Evolutionary conservation across 2,329 filamentous ascomycete species (phyloP), one percentile per base, ranked within the genome.

Genomic region (Paramyrothecium roridum): DNA sequence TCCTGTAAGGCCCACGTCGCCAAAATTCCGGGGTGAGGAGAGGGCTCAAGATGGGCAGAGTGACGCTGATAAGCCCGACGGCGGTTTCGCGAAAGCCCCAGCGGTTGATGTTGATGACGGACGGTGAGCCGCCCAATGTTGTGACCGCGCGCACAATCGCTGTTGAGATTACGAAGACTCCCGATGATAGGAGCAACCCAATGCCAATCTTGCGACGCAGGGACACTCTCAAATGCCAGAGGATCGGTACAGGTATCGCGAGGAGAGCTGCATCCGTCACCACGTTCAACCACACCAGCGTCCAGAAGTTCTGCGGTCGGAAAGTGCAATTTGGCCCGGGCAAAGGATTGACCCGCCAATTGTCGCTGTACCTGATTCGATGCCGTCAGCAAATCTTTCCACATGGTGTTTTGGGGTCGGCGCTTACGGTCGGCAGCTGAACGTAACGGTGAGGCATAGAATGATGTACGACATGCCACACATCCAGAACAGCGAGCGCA

Each of bases 121-220:
- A 64, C 2, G 64, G 62, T 1, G 57, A 37, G 0, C 61, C 61
- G 2, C 48, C 43, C 12, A 67, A 57, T 0, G 65, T 67, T 4
- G 59, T 52, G 2, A 57, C 48, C 1, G 63, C 65, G 1, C 65
- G 59, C 3, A 66, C 54, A 17, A 67, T 50, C 1, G 65, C 65
- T 1, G 65, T 65, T 3, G 60, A 61, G 19, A 67, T 66, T 34
- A 67, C 53, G 51, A 67, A 67, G 3, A 67, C 19, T 10, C 62
- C 65, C 1, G 63, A 67, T 6, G 60, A 65, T 2, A 67, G 54
- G 4, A 67, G 55, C 1, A 67, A 37, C 2, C 59, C 55, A 8
- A 67, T 33, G 20, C 49, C 49, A 13, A 51, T 30, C n/a, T 51
- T 51, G 10, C 49, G 49, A 4, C 13, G 49, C 10, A 40, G 20